phyloP scores from a whole-genome alignment of 2,329 filamentous ascomycete genomes.

The Dothideomycetes sp. region DNA sequence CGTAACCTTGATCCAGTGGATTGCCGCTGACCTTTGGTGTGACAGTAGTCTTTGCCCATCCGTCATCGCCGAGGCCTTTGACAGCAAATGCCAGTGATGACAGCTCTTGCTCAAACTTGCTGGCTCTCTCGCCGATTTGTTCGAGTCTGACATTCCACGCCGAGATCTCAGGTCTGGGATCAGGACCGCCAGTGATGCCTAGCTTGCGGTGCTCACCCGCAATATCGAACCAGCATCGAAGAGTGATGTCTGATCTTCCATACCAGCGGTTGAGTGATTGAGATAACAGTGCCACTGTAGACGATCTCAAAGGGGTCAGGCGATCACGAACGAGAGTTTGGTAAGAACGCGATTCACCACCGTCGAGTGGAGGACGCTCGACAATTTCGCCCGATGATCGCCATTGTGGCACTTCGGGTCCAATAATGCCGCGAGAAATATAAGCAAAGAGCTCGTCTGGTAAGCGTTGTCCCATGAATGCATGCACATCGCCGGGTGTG shows the following conservation, averaged over 20 bases:
- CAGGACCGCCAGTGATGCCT: constrained; percentile 23
- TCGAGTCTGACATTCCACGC: constrained; percentile 60
- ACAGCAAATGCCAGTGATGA: constrained; percentile 36
- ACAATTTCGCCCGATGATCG: constrained; percentile 69
- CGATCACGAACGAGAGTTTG: constrained; percentile 64
- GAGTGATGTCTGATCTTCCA: constrained; percentile 63
- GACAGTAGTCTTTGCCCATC: constrained; percentile 60
- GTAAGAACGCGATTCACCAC: constrained; percentile 70
- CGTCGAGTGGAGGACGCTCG: constrained; percentile 75
- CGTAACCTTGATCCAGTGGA: constrained; percentile 51
- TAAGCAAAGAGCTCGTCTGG: constrained; percentile 88
- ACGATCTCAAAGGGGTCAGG: constrained; percentile 63
- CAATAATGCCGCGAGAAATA: constrained; percentile 70
- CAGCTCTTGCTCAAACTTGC: constrained; percentile 14
- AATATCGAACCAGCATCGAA: constrained; percentile 73
- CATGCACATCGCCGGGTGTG: constrained; percentile 72
- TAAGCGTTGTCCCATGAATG: constrained; percentile 81
- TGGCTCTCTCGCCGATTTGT: constrained; percentile 10
- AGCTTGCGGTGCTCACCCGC: constrained; percentile 46
- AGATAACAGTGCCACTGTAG: constrained; percentile 67
- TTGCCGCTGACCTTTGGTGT: constrained; percentile 29
- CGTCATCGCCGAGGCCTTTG: constrained; percentile 54
- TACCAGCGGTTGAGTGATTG: constrained; percentile 75
- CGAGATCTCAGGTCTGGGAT: constrained; percentile 42
- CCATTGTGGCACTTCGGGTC: constrained; percentile 68